Evolutionary conservation across 176 grass and related monocot species (phyloP), one percentile per base, ranked within the genome.

Genomic region (Carex littledalei): DNA sequence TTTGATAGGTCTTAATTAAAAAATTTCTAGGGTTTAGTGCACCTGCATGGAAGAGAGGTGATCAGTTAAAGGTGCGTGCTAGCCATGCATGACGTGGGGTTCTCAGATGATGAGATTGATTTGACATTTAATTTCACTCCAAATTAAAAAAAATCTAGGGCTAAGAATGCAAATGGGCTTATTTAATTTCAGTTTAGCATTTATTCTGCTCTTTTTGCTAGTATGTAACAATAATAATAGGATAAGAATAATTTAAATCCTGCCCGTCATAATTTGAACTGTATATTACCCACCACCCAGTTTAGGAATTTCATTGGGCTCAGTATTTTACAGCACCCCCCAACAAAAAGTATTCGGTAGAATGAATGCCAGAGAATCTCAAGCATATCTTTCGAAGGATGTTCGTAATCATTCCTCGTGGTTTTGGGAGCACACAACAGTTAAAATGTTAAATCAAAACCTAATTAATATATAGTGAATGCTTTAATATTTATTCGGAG

Each of bases 1-100:
- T 84, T 84, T 88, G 89, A 93, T 84, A 76, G 84, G 70, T 81
- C 87, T 58, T 78, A 87, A 83, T 11, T 89, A 82, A 37, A 73
- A n/a, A 52, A 70, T 70, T 9, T 70, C 22, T 58, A 20, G 54
- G 20, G 34, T 56, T 87, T 92, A 73, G 5, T 78, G 53, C 31
- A 65, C 34, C 41, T 67, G 79, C 79, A 81, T 81, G 66, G 49
- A 47, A 58, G 20, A 62, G 75, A 49, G 34, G 70, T 32, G n/a
- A 50, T 79, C 20, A 16, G 34, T 62, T 56, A 21, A n/a, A 21
- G 18, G 18, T 63, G 60, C 6, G 9, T 43, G 8, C 50, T 39
- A 22, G 65, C 8, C 77, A 78, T 86, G 58, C 81, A 67, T 91
- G 91, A 93, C 91, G 84, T 85, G 81, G 79, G 80, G 60, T 84